Percentiles rank a stretch among this genome's conserved stretches.
phyloP scores from a whole-genome alignment of 2,329 filamentous ascomycete species.

The Xylaria hypoxylon region DNA sequence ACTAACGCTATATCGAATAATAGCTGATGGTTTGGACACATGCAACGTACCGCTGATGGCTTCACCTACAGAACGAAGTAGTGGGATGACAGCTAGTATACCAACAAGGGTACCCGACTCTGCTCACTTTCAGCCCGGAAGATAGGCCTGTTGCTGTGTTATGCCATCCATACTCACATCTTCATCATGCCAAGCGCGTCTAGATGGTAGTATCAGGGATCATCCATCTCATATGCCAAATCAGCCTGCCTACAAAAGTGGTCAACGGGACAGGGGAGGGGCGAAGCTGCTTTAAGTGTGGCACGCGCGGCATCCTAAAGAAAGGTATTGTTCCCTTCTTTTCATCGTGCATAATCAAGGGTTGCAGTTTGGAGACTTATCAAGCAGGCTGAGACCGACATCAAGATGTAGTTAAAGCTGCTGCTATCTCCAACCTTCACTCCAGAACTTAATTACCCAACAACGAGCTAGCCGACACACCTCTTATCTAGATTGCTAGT shows the following conservation, averaged over 20 bases:
- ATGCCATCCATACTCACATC: not conserved
- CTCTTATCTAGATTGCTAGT: no score
- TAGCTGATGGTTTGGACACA: not conserved
- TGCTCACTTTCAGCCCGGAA: not conserved
- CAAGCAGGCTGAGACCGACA: not conserved
- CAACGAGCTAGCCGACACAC: no score
- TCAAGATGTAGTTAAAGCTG: not conserved
- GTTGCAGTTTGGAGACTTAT: constrained; percentile 9
- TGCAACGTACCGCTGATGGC: not conserved
- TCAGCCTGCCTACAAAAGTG: not conserved
- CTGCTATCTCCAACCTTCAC: not conserved
- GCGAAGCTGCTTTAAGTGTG: not conserved
- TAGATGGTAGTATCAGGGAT: not conserved
- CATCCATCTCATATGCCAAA: not conserved
- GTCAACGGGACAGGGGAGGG: no score
- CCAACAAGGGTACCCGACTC: not conserved
- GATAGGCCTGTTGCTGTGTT: not conserved
- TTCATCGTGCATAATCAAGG: not conserved
- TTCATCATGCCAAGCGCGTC: not conserved
- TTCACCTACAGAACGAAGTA: not conserved
- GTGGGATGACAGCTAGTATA: not conserved
- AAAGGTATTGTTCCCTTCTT: not conserved
- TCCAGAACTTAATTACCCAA: no score
- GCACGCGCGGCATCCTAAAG: not conserved
- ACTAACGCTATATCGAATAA: not conserved